These are phyloP conservation scores for Penicillium bovifimosum DNA, from an alignment of 495 filamentous ascomycete species.

Conservation along the genomic window DNA sequence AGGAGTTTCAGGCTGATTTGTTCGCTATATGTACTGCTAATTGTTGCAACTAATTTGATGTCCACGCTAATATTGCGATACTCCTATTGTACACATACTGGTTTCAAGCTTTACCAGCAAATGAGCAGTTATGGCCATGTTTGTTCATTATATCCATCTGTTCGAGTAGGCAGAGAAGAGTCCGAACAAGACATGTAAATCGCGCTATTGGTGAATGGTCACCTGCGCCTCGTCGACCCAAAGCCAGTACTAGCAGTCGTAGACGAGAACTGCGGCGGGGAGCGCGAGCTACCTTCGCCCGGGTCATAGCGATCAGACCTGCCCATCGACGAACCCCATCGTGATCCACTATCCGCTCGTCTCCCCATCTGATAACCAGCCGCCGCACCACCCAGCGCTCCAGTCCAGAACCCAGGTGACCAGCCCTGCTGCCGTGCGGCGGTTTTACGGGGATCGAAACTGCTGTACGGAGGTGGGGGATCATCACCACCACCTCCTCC, in stretches of 20 bases:
- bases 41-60: background rate
- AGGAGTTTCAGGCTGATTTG: constrained; percentile 8
- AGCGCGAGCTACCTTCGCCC: constrained; percentile 47
- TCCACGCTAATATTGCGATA: background rate
- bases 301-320: constrained; percentile 27
- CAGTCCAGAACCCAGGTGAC: constrained; percentile 86
- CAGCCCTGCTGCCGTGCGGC: constrained; percentile 47
- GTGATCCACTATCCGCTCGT: constrained; percentile 24
- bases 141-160: background rate
- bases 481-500: constrained; percentile 50
- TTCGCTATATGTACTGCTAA: background rate
- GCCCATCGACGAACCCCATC: background rate
- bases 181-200: background rate
- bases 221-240: constrained; percentile 79
- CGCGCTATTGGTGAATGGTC: background rate
- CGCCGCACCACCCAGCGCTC: constrained; percentile 64
- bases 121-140: background rate
- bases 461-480: constrained; percentile 2
- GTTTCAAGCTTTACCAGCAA: background rate
- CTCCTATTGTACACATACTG: background rate
- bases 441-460: constrained; percentile 10
- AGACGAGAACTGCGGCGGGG: constrained; percentile 45
- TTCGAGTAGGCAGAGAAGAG: no score
- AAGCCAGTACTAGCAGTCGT: constrained; percentile 79
- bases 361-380: constrained; percentile 65